phyloP scores from a whole-genome alignment of 495 filamentous ascomycete genomes.

The Podospora sp. region DNA sequence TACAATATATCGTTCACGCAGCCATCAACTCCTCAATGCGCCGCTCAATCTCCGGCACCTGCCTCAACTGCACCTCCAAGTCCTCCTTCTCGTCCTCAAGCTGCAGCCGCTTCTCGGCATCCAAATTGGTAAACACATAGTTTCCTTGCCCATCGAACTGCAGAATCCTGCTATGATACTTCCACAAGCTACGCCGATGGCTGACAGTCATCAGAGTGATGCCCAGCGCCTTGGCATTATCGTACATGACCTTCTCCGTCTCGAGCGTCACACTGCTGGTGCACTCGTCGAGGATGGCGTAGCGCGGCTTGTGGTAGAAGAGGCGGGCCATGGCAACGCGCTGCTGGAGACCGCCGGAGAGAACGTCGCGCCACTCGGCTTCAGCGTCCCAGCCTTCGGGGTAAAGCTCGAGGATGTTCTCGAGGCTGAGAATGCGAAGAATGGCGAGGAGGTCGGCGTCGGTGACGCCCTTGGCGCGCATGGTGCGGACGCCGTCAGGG shows the following conservation, averaged over 20 bases:
- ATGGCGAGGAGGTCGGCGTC: slow-evolving; percentile 80
- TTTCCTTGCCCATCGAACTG: slow-evolving; percentile 95
- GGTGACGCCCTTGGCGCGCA: slow-evolving; percentile 80
- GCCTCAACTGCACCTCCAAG: slow-evolving; percentile 77
- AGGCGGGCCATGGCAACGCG: slow-evolving; percentile 96
- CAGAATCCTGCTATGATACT: slow-evolving; percentile 89
- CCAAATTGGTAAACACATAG: slow-evolving; percentile 86
- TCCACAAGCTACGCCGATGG: slow-evolving; percentile 90
- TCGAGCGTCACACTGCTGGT: slow-evolving; percentile 91
- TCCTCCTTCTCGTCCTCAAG: slow-evolving; percentile 98
- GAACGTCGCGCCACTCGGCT: slow-evolving; percentile 91
- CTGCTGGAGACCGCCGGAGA: slow-evolving; percentile 90
- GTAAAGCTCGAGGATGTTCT: slow-evolving; percentile 77
- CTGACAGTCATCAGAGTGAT: slow-evolving; percentile 96
- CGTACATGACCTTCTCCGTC: slow-evolving; percentile 95
- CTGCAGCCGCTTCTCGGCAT: slow-evolving; percentile 81
- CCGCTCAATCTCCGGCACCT: slow-evolving; percentile 84
- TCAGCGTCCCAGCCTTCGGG: slow-evolving; percentile 87
- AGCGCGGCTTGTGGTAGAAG: slow-evolving; percentile 91
- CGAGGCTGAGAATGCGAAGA: slow-evolving; percentile 77
- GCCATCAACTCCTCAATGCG: slow-evolving; percentile 76
- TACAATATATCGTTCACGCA: slow-evolving; percentile 15
- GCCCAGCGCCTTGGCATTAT: slow-evolving; percentile 85
- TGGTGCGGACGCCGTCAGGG: slow-evolving; percentile 83
- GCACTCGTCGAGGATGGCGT: slow-evolving; percentile 96